A percentile compares a stretch with the other conserved stretches of the same genome.
phyloP scores from a whole-genome alignment of 2,329 filamentous ascomycete species.

The Fusarium tupiense region DNA sequence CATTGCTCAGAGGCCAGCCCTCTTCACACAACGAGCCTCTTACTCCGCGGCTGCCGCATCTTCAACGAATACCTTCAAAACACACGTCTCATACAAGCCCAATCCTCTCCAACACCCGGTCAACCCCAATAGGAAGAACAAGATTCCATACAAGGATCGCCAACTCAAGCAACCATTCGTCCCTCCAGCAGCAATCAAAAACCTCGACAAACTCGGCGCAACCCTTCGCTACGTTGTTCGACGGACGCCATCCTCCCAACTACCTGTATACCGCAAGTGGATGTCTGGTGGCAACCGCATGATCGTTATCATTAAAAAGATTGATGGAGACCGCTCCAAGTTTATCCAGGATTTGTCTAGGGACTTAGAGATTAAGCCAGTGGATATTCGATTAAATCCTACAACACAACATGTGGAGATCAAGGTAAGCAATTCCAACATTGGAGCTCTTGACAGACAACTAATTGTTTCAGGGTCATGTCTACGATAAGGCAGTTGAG shows the following conservation, averaged over 20 bases:
- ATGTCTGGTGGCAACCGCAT: constrained; percentile 81
- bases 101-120: constrained; percentile 30
- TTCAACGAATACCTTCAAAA: constrained; percentile 37
- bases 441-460: background rate
- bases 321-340: constrained; percentile 75
- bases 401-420: constrained; percentile 79
- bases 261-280: constrained; percentile 79
- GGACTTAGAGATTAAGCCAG: constrained; percentile 65
- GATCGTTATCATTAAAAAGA: constrained; percentile 79
- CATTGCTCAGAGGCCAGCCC: constrained; percentile 19
- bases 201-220: constrained; percentile 43
- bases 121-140: constrained; percentile 42
- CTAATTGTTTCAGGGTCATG: constrained; percentile 46
- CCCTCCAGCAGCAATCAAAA: constrained; percentile 46
- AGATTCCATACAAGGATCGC: constrained; percentile 40
- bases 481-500: constrained; percentile 43
- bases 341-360: constrained; percentile 71
- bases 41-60: constrained; percentile 29
- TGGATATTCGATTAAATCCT: constrained; percentile 63
- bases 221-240: constrained; percentile 71
- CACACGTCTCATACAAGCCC: constrained; percentile 35
- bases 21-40: constrained; percentile 19
- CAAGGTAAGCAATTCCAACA: constrained; percentile 62
- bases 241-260: constrained; percentile 74
- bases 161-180: constrained; percentile 41